Conservation (phyloP, 352 stramenopile species). For the Phytophthora pini region DNA sequence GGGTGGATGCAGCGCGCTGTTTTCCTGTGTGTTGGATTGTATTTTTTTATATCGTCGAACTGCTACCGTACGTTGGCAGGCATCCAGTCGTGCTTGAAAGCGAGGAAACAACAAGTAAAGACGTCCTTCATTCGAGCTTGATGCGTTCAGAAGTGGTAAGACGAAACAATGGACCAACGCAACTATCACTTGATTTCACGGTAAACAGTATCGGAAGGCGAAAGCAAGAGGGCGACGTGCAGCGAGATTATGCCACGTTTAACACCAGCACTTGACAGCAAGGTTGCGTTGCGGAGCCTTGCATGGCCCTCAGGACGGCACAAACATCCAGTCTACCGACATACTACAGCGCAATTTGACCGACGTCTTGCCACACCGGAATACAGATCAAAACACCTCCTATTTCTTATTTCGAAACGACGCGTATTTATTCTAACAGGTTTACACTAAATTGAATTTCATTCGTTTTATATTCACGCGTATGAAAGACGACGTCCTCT, state of each 20-base stretch:
- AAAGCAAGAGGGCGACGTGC: background rate
- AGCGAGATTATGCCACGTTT: background rate
- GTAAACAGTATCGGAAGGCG: background rate
- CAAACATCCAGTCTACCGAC: background rate
- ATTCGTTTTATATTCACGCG: too few species aligned
- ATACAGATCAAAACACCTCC: background rate
- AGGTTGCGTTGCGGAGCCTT: background rate
- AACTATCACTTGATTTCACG: background rate
- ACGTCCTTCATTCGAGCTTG: too few species aligned
- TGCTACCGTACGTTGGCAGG: too few species aligned
- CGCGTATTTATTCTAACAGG: slow-evolving; percentile 8
- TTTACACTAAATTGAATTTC: background rate
- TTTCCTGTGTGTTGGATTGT: background rate
- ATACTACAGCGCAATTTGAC: background rate
- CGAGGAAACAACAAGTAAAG: too few species aligned
- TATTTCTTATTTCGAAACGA: slow-evolving; percentile 12
- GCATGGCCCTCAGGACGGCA: background rate
- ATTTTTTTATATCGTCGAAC: too few species aligned
- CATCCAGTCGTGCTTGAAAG: too few species aligned
- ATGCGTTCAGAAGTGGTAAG: too few species aligned
- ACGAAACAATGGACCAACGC: background rate
- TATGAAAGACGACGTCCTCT: too few species aligned
- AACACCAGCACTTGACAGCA: background rate
- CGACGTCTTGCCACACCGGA: background rate
- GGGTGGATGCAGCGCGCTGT: background rate